A percentile compares a stretch with the other conserved stretches of the same genome.
Evolutionary conservation across 2,329 filamentous ascomycete species (phyloP).

Genomic region (Ceratocystis diversiconidia): DNA sequence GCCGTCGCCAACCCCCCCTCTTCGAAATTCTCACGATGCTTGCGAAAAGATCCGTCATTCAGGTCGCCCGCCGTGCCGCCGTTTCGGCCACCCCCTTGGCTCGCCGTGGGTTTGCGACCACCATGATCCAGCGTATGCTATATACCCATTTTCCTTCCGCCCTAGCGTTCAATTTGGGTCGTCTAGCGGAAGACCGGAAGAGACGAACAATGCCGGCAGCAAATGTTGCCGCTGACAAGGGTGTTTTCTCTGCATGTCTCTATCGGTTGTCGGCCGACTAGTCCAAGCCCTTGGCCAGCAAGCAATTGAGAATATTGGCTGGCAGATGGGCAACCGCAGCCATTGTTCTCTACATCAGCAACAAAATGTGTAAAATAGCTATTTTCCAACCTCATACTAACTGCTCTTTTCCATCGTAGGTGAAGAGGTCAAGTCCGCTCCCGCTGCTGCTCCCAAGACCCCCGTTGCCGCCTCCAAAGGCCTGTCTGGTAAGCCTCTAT

Average conservation of each 20-base stretch:
- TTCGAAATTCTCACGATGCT: conserved; percentile 36
- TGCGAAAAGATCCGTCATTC: conserved; percentile 47
- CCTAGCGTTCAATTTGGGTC: not conserved
- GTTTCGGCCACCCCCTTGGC: conserved; percentile 37
- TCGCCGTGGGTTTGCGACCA: conserved; percentile 46
- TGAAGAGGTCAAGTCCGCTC: conserved; percentile 20
- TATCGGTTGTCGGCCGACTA: not conserved
- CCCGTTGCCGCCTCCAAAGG: conserved; percentile 34
- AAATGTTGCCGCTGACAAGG: not conserved
- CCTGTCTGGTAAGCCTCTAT: conserved; percentile 32
- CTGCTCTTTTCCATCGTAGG: conserved; percentile 9
- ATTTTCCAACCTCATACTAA: conserved; percentile 8
- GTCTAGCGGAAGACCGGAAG: not conserved
- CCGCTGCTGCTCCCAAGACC: conserved; percentile 23
- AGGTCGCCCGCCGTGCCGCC: conserved; percentile 41
- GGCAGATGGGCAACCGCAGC: not conserved
- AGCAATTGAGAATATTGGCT: not conserved
- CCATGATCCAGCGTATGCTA: conserved; percentile 44
- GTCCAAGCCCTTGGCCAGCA: not conserved
- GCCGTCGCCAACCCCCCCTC: not conserved
- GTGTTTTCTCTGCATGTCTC: not conserved
- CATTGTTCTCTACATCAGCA: not conserved
- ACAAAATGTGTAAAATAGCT: not conserved
- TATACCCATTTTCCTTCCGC: conserved; percentile 19
- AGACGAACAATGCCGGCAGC: not conserved